phyloP scores from a whole-genome alignment of 495 filamentous ascomycete species.

The Neurospora sublineolata region DNA sequence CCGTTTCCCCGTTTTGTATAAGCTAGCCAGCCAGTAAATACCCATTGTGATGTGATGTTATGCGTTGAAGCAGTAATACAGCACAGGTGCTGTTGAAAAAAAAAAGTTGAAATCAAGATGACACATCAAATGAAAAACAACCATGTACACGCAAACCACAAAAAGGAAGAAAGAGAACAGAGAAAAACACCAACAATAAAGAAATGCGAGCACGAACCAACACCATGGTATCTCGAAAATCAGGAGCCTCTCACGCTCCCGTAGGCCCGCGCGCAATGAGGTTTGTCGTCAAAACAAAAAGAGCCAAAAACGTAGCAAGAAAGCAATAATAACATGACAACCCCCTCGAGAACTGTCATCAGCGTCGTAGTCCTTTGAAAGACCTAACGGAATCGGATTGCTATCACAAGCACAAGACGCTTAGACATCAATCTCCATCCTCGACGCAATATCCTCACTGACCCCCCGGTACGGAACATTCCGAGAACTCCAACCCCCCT shows the following conservation, averaged over 20 bases:
- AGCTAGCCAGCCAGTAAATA: not conserved
- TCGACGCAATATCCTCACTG: conserved; percentile 61
- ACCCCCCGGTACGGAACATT: conserved; percentile 45
- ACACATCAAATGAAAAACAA: not conserved
- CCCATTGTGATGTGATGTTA: not conserved
- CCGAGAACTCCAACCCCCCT: not conserved
- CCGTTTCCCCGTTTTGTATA: not conserved
- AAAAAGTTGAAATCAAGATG: not conserved
- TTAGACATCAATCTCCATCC: conserved; percentile 51
- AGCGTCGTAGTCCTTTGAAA: not conserved
- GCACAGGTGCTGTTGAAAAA: not conserved
- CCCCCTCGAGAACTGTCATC: not conserved
- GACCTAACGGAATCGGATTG: not conserved
- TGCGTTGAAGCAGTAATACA: not conserved
- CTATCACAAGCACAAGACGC: no score
- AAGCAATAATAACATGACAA: not conserved
- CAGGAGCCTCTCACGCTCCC: not conserved
- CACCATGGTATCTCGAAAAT: not conserved
- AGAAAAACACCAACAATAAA: conserved; percentile 3
- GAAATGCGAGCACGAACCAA: conserved; percentile 1
- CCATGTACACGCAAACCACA: not conserved
- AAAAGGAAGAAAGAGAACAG: not conserved
- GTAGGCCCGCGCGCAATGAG: not conserved
- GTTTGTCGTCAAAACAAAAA: not conserved
- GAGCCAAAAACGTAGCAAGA: not conserved